Conservation (phyloP, 2,329 filamentous ascomycete species). For the Botrytis fragariae region DNA sequence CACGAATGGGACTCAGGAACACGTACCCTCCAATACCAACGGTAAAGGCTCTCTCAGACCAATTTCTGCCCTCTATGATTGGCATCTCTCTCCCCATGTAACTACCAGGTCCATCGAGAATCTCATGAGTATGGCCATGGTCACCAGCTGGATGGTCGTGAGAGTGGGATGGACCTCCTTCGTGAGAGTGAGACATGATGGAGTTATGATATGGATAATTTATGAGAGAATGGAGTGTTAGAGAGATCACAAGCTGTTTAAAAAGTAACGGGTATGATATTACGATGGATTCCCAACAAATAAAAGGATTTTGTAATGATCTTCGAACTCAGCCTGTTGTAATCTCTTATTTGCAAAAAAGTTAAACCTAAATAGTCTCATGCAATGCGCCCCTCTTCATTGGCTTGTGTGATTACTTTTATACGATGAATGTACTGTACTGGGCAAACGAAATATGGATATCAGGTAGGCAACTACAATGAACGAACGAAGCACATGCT, state of each 20-base stretch:
- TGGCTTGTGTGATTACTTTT: conserved; percentile 6
- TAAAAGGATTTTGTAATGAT: not conserved
- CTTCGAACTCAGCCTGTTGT: not conserved
- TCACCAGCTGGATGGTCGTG: conserved; percentile 56
- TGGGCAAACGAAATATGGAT: not conserved
- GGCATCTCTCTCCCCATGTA: conserved; percentile 91
- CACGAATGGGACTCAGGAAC: conserved; percentile 6
- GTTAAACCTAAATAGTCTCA: not conserved
- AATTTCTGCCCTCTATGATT: conserved; percentile 82
- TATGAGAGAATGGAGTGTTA: not conserved
- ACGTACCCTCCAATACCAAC: conserved; percentile 93
- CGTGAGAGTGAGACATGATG: conserved; percentile 32
- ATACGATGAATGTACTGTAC: not conserved
- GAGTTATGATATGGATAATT: not conserved
- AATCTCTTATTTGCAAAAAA: not conserved
- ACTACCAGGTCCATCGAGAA: conserved; percentile 89
- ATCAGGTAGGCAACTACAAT: not conserved
- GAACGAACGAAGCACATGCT: not conserved
- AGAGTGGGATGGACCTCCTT: conserved; percentile 51
- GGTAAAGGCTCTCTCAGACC: conserved; percentile 87
- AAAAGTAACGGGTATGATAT: not conserved
- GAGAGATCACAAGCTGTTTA: not conserved
- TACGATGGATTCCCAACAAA: not conserved
- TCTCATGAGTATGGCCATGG: conserved; percentile 94
- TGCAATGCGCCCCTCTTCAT: not conserved